phyloP scores from a whole-genome alignment of 108 stramenopile genomes.

The Discostella stelligeroides region DNA sequence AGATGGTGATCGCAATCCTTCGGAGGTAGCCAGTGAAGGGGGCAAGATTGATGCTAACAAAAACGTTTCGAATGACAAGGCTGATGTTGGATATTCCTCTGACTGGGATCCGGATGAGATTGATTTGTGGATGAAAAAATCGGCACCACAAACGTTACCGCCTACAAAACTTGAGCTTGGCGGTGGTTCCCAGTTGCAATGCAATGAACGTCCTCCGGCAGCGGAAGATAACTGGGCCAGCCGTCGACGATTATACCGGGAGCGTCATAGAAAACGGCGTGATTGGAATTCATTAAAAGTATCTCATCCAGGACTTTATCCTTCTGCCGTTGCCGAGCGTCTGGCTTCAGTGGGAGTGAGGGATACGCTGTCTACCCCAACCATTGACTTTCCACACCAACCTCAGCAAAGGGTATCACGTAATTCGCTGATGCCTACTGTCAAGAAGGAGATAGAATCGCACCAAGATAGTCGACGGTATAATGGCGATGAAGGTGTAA shows the following conservation, averaged over 20 bases:
- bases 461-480: background rate
- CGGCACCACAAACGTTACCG: background rate
- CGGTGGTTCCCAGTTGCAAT: background rate
- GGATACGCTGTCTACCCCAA: background rate
- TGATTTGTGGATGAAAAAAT: constrained; percentile 31
- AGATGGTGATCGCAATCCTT: constrained; percentile 1
- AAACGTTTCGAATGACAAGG: background rate
- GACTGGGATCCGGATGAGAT: constrained; percentile 60
- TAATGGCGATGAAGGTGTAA: background rate
- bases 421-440: background rate
- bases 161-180: background rate
- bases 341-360: background rate
- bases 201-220: background rate
- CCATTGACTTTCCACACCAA: background rate
- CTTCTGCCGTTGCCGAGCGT: background rate
- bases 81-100: background rate
- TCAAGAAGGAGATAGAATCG: constrained; percentile 2
- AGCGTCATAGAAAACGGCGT: constrained; percentile 18
- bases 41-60: background rate
- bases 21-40: background rate
- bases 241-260: constrained; percentile 13
- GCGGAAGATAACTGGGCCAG: constrained; percentile 28
- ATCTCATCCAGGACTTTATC: background rate
- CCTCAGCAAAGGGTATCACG: background rate
- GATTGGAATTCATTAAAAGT: constrained; percentile 37